Percentiles rank a stretch among this genome's conserved stretches.
phyloP scores from a whole-genome alignment of 495 filamentous ascomycete genomes.

The Pyrenula massariospora region DNA sequence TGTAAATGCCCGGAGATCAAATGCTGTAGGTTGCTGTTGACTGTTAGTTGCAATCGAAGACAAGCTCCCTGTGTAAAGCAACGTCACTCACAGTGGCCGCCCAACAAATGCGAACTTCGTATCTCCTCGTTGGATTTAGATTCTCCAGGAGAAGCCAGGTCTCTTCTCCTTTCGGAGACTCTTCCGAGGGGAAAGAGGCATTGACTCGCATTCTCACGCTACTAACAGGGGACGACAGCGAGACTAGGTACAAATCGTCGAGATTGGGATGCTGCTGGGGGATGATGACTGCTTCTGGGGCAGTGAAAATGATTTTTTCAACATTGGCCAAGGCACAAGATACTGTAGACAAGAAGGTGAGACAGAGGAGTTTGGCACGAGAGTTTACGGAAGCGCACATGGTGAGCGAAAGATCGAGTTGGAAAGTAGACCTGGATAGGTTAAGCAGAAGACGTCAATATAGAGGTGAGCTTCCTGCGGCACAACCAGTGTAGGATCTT shows the following conservation, averaged over 20 bases:
- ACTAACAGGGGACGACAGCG: slow-evolving; percentile 43
- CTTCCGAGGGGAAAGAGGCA: slow-evolving; percentile 50
- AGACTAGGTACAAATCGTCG: slow-evolving; percentile 51
- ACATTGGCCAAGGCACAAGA: slow-evolving; percentile 49
- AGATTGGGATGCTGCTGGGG: slow-evolving; percentile 45
- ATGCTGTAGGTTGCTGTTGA: slow-evolving; percentile 74
- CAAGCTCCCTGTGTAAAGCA: background rate
- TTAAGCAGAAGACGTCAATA: no score
- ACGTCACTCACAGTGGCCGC: slow-evolving; percentile 63
- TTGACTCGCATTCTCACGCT: slow-evolving; percentile 49
- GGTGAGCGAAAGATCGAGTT: no score
- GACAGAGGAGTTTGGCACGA: slow-evolving; percentile 9
- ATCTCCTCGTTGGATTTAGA: slow-evolving; percentile 61
- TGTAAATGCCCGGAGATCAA: slow-evolving; percentile 53
- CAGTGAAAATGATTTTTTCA: slow-evolving; percentile 86
- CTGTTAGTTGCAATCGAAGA: slow-evolving; percentile 1
- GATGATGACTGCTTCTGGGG: slow-evolving; percentile 41
- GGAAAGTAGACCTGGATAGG: no score
- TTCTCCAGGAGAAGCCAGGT: slow-evolving; percentile 78
- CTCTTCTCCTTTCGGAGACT: slow-evolving; percentile 42
- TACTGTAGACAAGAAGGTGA: slow-evolving; percentile 21
- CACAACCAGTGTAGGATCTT: no score
- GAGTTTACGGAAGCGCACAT: no score
- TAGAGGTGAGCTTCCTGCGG: no score
- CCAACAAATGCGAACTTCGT: slow-evolving; percentile 94